phyloP scores from a whole-genome alignment of 1,139 yeast genomes.

The Yamadazyma kanchanaburiensis region DNA sequence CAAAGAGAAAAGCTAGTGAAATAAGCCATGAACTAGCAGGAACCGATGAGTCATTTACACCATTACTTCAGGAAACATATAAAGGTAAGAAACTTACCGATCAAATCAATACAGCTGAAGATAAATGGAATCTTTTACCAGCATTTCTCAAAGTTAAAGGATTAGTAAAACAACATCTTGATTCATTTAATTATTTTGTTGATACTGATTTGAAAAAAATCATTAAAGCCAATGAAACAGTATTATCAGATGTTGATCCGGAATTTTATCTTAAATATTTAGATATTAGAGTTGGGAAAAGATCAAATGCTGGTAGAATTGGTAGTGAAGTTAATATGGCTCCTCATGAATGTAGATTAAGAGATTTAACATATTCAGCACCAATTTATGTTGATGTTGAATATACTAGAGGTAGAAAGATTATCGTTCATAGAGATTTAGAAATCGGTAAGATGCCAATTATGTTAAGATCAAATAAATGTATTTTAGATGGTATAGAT shows the following conservation, averaged over 20 bases:
- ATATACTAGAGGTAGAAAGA: conserved; percentile 90
- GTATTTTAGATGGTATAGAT: conserved; percentile 75
- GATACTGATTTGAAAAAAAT: conserved; percentile 92
- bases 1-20: conserved; percentile 14
- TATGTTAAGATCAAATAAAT: conserved; percentile 90
- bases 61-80: conserved; percentile 73
- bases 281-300: conserved; percentile 86
- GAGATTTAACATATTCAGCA: conserved; percentile 94
- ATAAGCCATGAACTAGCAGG: conserved; percentile 6
- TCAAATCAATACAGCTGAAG: conserved; percentile 84
- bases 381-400: conserved; percentile 97
- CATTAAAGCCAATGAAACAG: conserved; percentile 83
- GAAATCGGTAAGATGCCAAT: conserved; percentile 98
- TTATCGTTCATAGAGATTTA: conserved; percentile 83
- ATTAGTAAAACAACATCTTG: conserved; percentile 92
- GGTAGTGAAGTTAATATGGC: conserved; percentile 68
- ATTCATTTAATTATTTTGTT: conserved; percentile 93
- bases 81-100: conserved; percentile 86
- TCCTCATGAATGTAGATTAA: conserved; percentile 94
- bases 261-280: conserved; percentile 89
- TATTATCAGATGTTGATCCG: conserved; percentile 93
- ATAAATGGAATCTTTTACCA: conserved; percentile 94
- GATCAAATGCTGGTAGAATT: conserved; percentile 41
- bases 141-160: conserved; percentile 96
- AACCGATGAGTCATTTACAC: conserved; percentile 60